Evolutionary conservation across 202 grass and related monocot species (phyloP).

Genomic region (Schoenoplectus tabernaemontani): DNA sequence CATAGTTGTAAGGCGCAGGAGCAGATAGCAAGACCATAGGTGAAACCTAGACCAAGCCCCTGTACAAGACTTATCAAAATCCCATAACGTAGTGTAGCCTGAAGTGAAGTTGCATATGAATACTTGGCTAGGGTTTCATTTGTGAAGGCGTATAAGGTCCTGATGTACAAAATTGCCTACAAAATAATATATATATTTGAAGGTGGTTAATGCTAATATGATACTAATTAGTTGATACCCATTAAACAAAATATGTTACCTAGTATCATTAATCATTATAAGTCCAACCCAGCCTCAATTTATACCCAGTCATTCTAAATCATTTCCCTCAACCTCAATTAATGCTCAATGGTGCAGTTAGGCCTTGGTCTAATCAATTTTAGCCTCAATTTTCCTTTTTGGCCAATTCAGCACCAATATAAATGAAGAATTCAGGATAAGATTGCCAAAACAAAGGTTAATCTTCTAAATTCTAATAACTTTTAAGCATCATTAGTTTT

Average conservation of each 20-base stretch:
- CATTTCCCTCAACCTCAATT: background rate
- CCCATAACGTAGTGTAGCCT: conserved; percentile 90
- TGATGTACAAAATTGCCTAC: conserved; percentile 89
- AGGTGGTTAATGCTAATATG: background rate
- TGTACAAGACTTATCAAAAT: conserved; percentile 99
- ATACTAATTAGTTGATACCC: background rate
- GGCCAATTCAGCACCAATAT: background rate
- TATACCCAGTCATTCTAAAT: background rate
- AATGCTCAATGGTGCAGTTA: background rate
- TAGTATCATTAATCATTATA: conserved; percentile 1
- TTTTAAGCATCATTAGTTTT: background rate
- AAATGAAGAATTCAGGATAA: background rate
- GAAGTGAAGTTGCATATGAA: conserved; percentile 96
- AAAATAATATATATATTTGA: background rate
- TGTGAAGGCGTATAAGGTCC: conserved; percentile 85
- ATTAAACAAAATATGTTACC: conserved; percentile 25
- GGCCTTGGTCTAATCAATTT: background rate
- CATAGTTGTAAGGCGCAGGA: conserved; percentile 96
- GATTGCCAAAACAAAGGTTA: background rate
- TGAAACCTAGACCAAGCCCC: conserved; percentile 97
- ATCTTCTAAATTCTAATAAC: background rate
- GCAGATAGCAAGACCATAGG: conserved; percentile 94
- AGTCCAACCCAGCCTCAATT: no score
- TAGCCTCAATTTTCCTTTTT: background rate
- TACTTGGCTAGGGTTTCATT: conserved; percentile 98